A percentile compares a stretch with the other conserved stretches of the same genome.
phyloP scores from a whole-genome alignment of 495 filamentous ascomycete genomes.

The Mytilinidion resinicola region DNA sequence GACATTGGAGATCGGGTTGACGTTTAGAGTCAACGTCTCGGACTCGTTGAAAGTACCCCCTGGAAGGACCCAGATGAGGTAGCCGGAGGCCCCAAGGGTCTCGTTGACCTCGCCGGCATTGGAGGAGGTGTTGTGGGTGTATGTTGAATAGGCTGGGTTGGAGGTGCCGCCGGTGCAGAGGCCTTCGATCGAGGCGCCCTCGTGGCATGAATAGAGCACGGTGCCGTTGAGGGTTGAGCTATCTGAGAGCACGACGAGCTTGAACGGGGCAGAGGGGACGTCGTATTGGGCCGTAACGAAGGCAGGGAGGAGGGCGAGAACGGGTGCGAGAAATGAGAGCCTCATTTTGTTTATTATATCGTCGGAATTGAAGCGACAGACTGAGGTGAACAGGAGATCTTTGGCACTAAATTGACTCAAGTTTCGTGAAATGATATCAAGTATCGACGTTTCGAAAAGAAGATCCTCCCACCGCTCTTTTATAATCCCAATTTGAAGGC shows the following conservation, averaged over 20 bases:
- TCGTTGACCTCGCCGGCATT: background rate
- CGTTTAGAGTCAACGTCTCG: slow-evolving; percentile 38
- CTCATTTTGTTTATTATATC: no score
- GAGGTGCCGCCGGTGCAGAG: slow-evolving; percentile 40
- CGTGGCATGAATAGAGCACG: slow-evolving; percentile 46
- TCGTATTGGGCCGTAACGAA: slow-evolving; percentile 3
- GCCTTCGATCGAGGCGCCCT: slow-evolving; percentile 50
- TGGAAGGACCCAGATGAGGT: slow-evolving; percentile 41
- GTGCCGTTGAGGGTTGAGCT: slow-evolving; percentile 37
- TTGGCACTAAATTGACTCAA: no score
- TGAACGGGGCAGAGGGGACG: slow-evolving; percentile 32
- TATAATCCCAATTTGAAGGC: no score
- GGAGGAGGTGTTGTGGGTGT: slow-evolving; percentile 36
- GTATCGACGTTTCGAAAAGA: no score
- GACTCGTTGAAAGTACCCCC: slow-evolving; percentile 33
- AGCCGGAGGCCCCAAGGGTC: slow-evolving; percentile 36
- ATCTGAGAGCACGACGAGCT: slow-evolving; percentile 21
- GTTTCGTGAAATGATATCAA: no score
- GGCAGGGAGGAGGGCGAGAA: slow-evolving; percentile 2
- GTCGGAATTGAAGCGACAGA: no score
- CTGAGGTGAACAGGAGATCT: no score
- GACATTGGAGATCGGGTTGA: slow-evolving; percentile 45
- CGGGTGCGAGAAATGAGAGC: background rate
- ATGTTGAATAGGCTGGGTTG: background rate
- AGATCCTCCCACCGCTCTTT: no score